Percentiles rank a stretch among this genome's conserved stretches.
Conservation (phyloP, 1,139 yeast genomes). For the Taiozyma sp. region DNA sequence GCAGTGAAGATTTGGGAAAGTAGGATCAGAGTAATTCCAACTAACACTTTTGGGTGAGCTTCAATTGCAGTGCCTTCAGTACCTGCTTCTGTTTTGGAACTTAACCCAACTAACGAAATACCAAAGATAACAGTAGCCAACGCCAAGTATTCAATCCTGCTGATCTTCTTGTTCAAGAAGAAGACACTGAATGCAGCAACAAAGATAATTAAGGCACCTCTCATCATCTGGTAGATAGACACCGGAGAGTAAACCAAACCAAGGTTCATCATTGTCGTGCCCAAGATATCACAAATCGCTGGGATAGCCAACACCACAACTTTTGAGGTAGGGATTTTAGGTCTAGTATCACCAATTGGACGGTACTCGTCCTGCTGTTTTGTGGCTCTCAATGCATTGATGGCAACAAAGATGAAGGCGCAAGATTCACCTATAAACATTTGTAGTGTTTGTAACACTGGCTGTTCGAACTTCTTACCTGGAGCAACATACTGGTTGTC, state of each 20-base stretch:
- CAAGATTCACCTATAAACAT: slow-evolving; percentile 75
- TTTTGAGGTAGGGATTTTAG: slow-evolving; percentile 21
- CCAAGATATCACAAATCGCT: slow-evolving; percentile 65
- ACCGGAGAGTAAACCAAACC: slow-evolving; percentile 76
- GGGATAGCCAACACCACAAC: slow-evolving; percentile 49
- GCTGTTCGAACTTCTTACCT: slow-evolving; percentile 60
- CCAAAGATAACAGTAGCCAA: slow-evolving; percentile 60
- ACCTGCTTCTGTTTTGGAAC: slow-evolving; percentile 41
- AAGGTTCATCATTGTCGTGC: slow-evolving; percentile 73
- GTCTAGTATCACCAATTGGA: slow-evolving; percentile 12
- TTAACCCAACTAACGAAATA: slow-evolving; percentile 67
- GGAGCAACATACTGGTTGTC: slow-evolving; percentile 69
- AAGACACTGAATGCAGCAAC: slow-evolving; percentile 70
- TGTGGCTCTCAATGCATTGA: slow-evolving; percentile 1
- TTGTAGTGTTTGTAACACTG: slow-evolving; percentile 74
- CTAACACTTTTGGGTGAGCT: slow-evolving; percentile 25
- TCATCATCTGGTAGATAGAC: slow-evolving; percentile 81
- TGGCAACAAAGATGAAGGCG: slow-evolving; percentile 40
- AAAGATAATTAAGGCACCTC: slow-evolving; percentile 74
- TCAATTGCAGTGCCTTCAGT: slow-evolving; percentile 4
- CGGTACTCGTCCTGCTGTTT: slow-evolving; percentile 1
- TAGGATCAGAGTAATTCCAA: slow-evolving; percentile 58
- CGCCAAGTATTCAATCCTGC: slow-evolving; percentile 66
- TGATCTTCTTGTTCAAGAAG: slow-evolving; percentile 52
- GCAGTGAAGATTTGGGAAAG: slow-evolving; percentile 68